Base-by-base conservation (phyloP, 2,329 filamentous ascomycete genomes). In the Calonectria naviculata region DNA sequence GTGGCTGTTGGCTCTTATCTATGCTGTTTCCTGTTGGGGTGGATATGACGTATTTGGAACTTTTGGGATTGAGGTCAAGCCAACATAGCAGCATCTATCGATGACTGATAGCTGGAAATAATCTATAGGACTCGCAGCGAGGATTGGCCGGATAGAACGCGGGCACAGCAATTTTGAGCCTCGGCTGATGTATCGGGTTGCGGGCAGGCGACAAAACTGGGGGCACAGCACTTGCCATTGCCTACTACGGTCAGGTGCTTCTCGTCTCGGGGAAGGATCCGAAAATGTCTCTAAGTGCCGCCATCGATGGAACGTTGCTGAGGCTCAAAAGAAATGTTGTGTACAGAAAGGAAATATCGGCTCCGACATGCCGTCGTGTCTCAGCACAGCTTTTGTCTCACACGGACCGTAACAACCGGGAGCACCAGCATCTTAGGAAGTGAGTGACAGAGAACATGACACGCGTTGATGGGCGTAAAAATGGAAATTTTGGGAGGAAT, bases 311-410 rank as follows among this genome's bases (percentile, higher is more conserved):
- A 36, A 67, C 54, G 54, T 67, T 49, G 65, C 44, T 61, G 65
- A 67, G 65, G 42, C 56, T 67, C 54, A 62, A 67, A 61, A 58
- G 42, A 67, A 62, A 47, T 9, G 54, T 60, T 61, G 36, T 42
- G n/a, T n/a, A n/a, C n/a, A n/a, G 41, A 26, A 38, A 61, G 41
- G 41, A n/a, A 29, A 24, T 26, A 41, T 42, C 29, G 26, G 21
- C 38, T 61, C 46, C 54, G 65, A 52, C 42, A 42, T 38, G 15
- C 52, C 31, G 34, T 31, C 54, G 44, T 67, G 65, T 67, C 65
- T 67, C 65, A 67, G 56, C 44, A 31, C 34, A 31, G 54, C 34
- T 52, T 49, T 49, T 52, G 67, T 69, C 61, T 60, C 61, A 69
- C 61, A 49, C 49, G 41, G 49, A 60, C 67, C 47, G 46, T n/a